Base-by-base conservation (phyloP, 495 filamentous ascomycete genomes). In the Aspergillus taichungensis region DNA sequence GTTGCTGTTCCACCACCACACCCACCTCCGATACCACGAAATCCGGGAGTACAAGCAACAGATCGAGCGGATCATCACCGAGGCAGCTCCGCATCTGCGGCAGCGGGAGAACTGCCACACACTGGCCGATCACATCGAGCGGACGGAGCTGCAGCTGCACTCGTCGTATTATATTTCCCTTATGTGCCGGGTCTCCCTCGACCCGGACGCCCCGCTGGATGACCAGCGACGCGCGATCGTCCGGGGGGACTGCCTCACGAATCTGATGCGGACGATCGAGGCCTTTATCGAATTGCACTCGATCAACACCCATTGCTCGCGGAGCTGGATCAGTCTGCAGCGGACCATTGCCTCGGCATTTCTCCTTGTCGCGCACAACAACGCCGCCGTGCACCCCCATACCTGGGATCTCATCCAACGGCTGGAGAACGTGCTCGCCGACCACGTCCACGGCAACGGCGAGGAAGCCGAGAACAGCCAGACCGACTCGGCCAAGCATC, bases 91-190 rank as follows among this genome's bases (percentile, higher is more conserved):
- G 8, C 71, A 80, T 49, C 58, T 82, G 42, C 74, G 71, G 42
- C 65, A 72, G 33, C 66, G 62, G 1, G 56, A 73, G 2, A 50
- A 61, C 30, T 80, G 77, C 49, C 56, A 38, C n/a, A 62, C 71
- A 0, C 53, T 71, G 9, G 68, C 64, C 6, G 66, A 80, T 14
- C 72, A 76, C 35, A 67, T 80, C 8, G 73, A 82, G 55, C 65
- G 77, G 47, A 76, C 71, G 42, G 72, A 72, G 24, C 49, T 80
- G 40, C 73, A 74, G 43, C 61, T 82, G 13, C 78, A 82, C 49
- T 68, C 70, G 2, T 78, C 75, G 1, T 82, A 80, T 55, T 71
- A 77, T 40, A 68, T 71, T 28, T 80, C 78, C 6, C 71, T 79
- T 32, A 58, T 82, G 29, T 79, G 76, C 50, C 72, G 77, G 7